A percentile compares a stretch with the other conserved stretches of the same genome.
These are phyloP conservation scores for Mycena rosella DNA, from an alignment of 768 basidiomycete genomes.

Conservation along the genomic window DNA sequence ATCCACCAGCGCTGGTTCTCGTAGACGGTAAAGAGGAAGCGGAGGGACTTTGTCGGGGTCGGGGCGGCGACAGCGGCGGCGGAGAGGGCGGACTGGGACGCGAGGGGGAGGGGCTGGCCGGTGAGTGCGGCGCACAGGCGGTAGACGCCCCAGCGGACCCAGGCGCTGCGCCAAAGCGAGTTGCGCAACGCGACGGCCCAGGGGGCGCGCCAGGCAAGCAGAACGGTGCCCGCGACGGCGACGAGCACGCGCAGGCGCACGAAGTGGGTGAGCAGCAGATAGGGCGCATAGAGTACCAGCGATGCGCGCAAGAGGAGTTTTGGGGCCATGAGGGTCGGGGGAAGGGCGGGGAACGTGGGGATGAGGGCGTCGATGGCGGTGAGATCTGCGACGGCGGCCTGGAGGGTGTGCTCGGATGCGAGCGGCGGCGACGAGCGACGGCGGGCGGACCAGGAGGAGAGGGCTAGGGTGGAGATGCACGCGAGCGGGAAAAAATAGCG, in stretches of 20 bases:
- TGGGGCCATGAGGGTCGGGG: conserved; percentile 46
- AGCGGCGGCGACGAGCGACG: conserved; percentile 41
- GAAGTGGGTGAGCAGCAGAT: conserved; percentile 72
- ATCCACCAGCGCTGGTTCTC: conserved; percentile 99
- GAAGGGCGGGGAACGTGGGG: conserved; percentile 53
- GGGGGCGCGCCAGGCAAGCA: conserved; percentile 75
- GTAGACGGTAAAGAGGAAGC: conserved; percentile 90
- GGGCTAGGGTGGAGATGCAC: conserved; percentile 49
- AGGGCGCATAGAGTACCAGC: conserved; percentile 71
- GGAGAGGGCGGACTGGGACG: conserved; percentile 47
- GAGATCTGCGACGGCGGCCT: conserved; percentile 72
- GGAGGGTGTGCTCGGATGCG: conserved; percentile 69
- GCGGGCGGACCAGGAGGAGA: conserved; percentile 39
- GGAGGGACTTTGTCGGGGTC: conserved; percentile 59
- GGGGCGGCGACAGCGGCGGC: conserved; percentile 48
- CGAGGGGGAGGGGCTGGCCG: conserved; percentile 63
- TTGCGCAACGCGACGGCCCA: conserved; percentile 70
- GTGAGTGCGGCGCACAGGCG: conserved; percentile 63
- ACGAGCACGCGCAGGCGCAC: conserved; percentile 73
- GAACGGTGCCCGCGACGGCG: conserved; percentile 68
- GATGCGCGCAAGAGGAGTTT: conserved; percentile 65
- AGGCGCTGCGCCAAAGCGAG: conserved; percentile 73
- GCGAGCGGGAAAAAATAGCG: conserved; percentile 71
- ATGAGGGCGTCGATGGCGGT: conserved; percentile 71
- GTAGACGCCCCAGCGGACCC: conserved; percentile 75